Conservation (phyloP, 2,329 filamentous ascomycete genomes). For the Aspergillus niger region DNA sequence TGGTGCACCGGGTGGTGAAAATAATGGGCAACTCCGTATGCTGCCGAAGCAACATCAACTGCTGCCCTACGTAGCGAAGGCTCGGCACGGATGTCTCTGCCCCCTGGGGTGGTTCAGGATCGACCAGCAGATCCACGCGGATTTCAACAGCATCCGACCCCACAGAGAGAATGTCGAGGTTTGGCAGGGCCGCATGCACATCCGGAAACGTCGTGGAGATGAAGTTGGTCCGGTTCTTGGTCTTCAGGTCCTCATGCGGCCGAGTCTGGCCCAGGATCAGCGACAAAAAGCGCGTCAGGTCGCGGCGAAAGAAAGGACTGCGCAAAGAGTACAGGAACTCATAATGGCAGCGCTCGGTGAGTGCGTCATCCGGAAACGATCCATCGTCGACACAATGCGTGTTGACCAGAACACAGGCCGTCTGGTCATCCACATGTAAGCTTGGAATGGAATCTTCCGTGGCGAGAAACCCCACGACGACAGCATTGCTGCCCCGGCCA, state of each 20-base stretch:
- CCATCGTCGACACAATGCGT: constrained; percentile 73
- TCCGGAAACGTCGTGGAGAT: constrained; percentile 89
- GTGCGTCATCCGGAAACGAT: constrained; percentile 65
- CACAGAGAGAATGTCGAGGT: constrained; percentile 83
- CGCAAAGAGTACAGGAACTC: constrained; percentile 77
- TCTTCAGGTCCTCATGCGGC: constrained; percentile 69
- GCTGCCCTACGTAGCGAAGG: constrained; percentile 80
- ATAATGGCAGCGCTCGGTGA: constrained; percentile 75
- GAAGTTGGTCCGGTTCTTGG: constrained; percentile 77
- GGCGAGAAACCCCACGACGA: constrained; percentile 69
- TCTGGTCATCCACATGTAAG: constrained; percentile 59
- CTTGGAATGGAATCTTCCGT: constrained; percentile 57
- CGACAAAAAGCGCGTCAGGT: constrained; percentile 76
- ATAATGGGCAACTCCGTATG: constrained; percentile 87
- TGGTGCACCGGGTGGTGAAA: constrained; percentile 79
- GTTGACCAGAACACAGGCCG: constrained; percentile 69
- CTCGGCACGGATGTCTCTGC: constrained; percentile 69
- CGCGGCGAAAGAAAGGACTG: constrained; percentile 69
- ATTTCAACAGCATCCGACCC: constrained; percentile 85
- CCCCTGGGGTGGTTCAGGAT: constrained; percentile 63
- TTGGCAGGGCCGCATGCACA: constrained; percentile 77
- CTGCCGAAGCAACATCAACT: constrained; percentile 80
- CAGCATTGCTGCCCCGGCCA: constrained; percentile 57
- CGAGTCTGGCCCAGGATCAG: constrained; percentile 78
- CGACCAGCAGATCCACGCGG: constrained; percentile 77